Evolutionary conservation across 805 yeast genomes (phyloP).

Genomic region (Metschnikowia drakensbergensis): DNA sequence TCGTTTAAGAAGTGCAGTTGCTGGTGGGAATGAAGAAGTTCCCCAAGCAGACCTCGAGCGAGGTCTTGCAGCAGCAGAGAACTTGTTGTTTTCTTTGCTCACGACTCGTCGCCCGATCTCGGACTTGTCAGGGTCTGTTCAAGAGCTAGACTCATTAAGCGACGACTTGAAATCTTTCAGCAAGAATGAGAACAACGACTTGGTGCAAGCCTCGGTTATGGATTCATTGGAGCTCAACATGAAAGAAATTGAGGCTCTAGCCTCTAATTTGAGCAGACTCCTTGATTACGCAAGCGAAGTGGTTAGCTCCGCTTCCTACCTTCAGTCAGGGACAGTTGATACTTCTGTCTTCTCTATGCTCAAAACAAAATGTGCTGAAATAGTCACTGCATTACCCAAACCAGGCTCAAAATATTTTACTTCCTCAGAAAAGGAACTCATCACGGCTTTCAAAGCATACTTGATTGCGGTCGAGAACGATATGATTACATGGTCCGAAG

Average conservation of each 20-base stretch:
- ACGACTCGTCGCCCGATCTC: conserved; percentile 48
- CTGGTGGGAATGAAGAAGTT: conserved; percentile 63
- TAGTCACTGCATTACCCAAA: conserved; percentile 5
- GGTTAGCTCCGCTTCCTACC: conserved; percentile 6
- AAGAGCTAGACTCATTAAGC: conserved; percentile 14
- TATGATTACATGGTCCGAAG: conserved; percentile 34
- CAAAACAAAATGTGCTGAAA: conserved; percentile 1
- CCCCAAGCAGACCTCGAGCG: conserved; percentile 71
- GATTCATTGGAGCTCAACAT: conserved; percentile 20
- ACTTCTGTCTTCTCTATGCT: conserved; percentile 8
- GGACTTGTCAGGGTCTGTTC: conserved; percentile 24
- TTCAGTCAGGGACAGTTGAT: conserved; percentile 4
- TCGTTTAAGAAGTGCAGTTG: conserved; percentile 62
- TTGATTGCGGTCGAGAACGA: conserved; percentile 21
- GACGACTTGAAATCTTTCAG: conserved; percentile 17
- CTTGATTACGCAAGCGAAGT: conserved; percentile 14
- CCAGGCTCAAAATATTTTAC: conserved; percentile 11
- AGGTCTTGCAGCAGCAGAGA: conserved; percentile 74
- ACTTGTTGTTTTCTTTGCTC: conserved; percentile 57
- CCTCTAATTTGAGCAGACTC: conserved; percentile 8
- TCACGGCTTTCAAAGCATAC: conserved; percentile 21
- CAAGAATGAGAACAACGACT: conserved; percentile 8
- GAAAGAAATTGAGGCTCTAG: conserved; percentile 11
- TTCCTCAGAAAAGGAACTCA: conserved; percentile 14
- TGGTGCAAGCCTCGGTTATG: conserved; percentile 17